phyloP scores from a whole-genome alignment of 345 rosid genomes.

The Dimocarpus longan region DNA sequence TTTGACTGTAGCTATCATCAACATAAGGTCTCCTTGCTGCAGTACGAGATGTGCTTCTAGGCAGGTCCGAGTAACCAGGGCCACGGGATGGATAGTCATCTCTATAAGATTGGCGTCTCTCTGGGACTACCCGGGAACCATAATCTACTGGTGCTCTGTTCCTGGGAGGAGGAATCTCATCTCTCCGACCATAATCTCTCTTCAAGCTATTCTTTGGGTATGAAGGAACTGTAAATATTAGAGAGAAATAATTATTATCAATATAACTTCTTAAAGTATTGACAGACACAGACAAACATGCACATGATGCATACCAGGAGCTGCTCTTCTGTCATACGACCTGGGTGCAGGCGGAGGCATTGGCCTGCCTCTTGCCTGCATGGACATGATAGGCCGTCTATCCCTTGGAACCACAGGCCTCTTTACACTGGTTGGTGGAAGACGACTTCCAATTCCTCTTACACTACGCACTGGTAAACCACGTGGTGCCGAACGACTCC shows the following conservation, averaged over 20 bases:
- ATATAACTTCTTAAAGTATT: not conserved
- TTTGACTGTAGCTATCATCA: slow-evolving; percentile 76
- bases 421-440: slow-evolving; percentile 57
- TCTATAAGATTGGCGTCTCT: slow-evolving; percentile 74
- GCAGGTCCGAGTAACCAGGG: slow-evolving; percentile 72
- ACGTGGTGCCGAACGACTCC: slow-evolving; percentile 62
- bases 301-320: slow-evolving; percentile 57
- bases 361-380: slow-evolving; percentile 72
- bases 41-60: slow-evolving; percentile 66
- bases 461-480: slow-evolving; percentile 43
- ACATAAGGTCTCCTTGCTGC: slow-evolving; percentile 75
- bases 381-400: slow-evolving; percentile 68
- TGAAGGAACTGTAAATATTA: slow-evolving; percentile 55
- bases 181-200: slow-evolving; percentile 81
- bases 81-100: slow-evolving; percentile 78
- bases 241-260: slow-evolving; percentile 7
- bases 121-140: slow-evolving; percentile 69
- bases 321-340: slow-evolving; percentile 84
- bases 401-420: slow-evolving; percentile 64
- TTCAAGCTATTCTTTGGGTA: slow-evolving; percentile 74
- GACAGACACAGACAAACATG: not conserved
- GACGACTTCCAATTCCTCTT: slow-evolving; percentile 56
- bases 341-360: slow-evolving; percentile 65
- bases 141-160: slow-evolving; percentile 75
- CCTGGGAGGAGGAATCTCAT: slow-evolving; percentile 84